Evolutionary conservation across 441 rosid species (phyloP).

Genomic region (Populus tomentosa): DNA sequence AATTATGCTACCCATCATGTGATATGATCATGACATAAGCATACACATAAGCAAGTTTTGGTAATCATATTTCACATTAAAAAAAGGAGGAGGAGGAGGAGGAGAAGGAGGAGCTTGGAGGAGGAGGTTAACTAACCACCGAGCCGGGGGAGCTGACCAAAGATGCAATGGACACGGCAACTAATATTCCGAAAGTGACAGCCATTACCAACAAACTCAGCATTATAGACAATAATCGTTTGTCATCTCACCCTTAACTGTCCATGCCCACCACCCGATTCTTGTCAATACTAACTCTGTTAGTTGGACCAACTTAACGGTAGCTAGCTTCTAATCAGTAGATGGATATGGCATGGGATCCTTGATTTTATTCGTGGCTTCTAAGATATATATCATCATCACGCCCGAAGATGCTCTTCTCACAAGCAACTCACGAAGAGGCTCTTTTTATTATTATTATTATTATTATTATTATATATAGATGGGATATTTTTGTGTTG

Average conservation of each 20-base stretch:
- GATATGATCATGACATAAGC: not conserved
- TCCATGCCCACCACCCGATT: not conserved
- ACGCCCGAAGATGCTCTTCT: not conserved
- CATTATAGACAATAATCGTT: not conserved
- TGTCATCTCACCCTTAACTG: not conserved
- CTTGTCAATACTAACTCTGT: constrained; percentile 10
- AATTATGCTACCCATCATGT: not conserved
- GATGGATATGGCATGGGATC: not conserved
- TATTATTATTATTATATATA: not conserved
- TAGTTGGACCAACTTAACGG: constrained; percentile 21
- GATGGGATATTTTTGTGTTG: too few species aligned
- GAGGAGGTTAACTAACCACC: not conserved
- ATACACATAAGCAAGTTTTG: not conserved
- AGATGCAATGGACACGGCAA: constrained; percentile 14
- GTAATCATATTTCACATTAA: not conserved
- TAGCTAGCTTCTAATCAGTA: not conserved
- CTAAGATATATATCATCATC: constrained; percentile 21
- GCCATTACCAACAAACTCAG: not conserved
- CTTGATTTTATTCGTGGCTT: constrained; percentile 34
- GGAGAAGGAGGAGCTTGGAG: not conserved
- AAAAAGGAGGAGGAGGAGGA: not conserved
- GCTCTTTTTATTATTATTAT: not conserved
- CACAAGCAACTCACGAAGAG: constrained; percentile 21
- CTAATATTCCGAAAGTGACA: constrained; percentile 14
- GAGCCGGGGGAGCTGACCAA: not conserved